Percentiles rank a stretch among this genome's conserved stretches.
Conservation (phyloP, 2,329 filamentous ascomycete species). For the Colletotrichum sp. region DNA sequence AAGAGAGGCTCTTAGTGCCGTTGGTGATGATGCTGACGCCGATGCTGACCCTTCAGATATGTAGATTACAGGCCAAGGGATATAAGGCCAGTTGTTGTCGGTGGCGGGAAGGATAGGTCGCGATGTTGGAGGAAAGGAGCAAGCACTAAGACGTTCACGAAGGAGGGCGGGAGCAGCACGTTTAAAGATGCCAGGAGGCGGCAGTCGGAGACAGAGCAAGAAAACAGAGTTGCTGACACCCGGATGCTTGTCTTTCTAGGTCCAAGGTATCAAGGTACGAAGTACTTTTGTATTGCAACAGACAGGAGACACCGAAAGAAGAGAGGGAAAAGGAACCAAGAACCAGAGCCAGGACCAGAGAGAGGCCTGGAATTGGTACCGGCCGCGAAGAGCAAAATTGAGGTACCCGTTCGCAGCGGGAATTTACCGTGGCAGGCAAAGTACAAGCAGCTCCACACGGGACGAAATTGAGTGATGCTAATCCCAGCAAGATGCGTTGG, state of each 20-base stretch:
- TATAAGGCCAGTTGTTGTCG: background rate
- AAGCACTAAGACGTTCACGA: background rate
- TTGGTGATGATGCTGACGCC: background rate
- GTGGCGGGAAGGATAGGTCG: background rate
- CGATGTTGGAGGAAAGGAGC: background rate
- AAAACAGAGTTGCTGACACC: background rate
- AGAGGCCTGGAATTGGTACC: background rate
- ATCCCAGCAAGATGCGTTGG: conserved; percentile 1
- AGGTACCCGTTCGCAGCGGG: background rate
- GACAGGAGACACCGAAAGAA: background rate
- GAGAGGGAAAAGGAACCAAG: background rate
- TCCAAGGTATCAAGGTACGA: background rate
- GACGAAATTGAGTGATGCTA: conserved; percentile 12
- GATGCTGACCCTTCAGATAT: background rate
- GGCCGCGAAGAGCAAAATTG: background rate
- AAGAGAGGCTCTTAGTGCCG: background rate
- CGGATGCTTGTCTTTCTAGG: background rate
- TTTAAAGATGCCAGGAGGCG: background rate
- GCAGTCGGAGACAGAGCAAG: background rate
- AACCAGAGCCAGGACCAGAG: background rate
- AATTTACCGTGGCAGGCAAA: background rate
- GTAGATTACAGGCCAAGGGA: background rate
- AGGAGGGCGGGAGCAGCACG: background rate
- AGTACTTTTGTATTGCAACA: background rate
- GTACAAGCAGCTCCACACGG: conserved; percentile 3